phyloP scores from a whole-genome alignment of 805 yeast genomes.

The Candida chilensis region DNA sequence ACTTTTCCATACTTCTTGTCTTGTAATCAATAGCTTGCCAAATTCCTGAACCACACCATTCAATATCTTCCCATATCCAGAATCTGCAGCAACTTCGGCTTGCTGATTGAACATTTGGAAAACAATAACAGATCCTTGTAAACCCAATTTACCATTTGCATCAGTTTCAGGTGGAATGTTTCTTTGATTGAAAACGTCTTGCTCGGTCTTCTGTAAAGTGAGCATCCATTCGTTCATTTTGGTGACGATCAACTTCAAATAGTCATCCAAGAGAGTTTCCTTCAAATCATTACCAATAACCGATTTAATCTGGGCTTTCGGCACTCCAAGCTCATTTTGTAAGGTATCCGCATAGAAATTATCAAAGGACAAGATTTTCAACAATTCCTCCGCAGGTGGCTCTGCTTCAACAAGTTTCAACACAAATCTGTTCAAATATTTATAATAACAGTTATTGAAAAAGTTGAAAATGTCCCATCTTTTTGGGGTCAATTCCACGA shows the following conservation, averaged over 20 bases:
- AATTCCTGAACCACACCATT: slow-evolving; percentile 73
- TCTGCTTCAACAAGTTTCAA: slow-evolving; percentile 55
- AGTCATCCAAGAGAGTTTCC: slow-evolving; percentile 68
- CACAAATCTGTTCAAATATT: slow-evolving; percentile 54
- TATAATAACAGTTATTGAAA: slow-evolving; percentile 59
- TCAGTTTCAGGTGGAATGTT: slow-evolving; percentile 67
- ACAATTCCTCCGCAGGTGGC: slow-evolving; percentile 71
- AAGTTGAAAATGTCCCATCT: slow-evolving; percentile 66
- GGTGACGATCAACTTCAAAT: slow-evolving; percentile 55
- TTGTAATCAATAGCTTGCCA: slow-evolving; percentile 44
- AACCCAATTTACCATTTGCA: slow-evolving; percentile 51
- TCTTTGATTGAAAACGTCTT: slow-evolving; percentile 53
- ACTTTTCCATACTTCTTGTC: slow-evolving; percentile 57
- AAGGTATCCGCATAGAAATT: slow-evolving; percentile 52
- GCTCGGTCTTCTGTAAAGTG: slow-evolving; percentile 60
- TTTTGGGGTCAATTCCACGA: slow-evolving; percentile 53
- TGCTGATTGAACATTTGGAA: slow-evolving; percentile 84
- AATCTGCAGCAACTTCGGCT: slow-evolving; percentile 78
- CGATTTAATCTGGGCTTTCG: slow-evolving; percentile 38
- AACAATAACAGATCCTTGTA: slow-evolving; percentile 73
- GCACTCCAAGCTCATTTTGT: slow-evolving; percentile 38
- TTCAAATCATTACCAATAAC: slow-evolving; percentile 66
- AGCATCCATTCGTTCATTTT: slow-evolving; percentile 84
- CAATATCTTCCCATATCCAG: slow-evolving; percentile 72
- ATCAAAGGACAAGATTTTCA: slow-evolving; percentile 71